phyloP scores from a whole-genome alignment of 2,329 filamentous ascomycete species.

The Purpureocillium lavendulum region DNA sequence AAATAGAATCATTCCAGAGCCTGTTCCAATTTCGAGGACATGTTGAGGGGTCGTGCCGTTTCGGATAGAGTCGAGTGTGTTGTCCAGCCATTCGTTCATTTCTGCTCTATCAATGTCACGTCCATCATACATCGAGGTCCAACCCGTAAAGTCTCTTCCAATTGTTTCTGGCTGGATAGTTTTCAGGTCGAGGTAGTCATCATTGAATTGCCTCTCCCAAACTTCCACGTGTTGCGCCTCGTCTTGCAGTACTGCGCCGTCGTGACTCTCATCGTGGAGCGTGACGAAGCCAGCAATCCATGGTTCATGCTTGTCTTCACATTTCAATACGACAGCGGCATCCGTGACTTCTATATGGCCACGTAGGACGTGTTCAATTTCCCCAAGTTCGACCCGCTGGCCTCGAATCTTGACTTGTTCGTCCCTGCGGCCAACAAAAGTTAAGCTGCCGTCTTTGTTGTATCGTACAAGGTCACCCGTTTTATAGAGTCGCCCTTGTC shows the following conservation, averaged over 20 bases:
- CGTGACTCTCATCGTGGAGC: not conserved
- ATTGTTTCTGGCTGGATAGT: not conserved
- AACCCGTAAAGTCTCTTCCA: constrained; percentile 19
- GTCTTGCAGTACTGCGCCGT: not conserved
- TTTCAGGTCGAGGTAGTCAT: not conserved
- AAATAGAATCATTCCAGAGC: constrained; percentile 22
- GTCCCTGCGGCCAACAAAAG: constrained; percentile 33
- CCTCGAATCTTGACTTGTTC: constrained; percentile 42
- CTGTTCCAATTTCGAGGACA: constrained; percentile 21
- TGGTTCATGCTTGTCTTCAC: constrained; percentile 2
- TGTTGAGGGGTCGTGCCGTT: constrained; percentile 6
- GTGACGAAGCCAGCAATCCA: constrained; percentile 9
- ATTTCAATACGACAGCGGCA: constrained; percentile 9
- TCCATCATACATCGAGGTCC: constrained; percentile 24
- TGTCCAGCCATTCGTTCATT: constrained; percentile 23
- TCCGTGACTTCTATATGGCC: constrained; percentile 7
- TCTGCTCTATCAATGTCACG: constrained; percentile 14
- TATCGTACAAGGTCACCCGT: constrained; percentile 26
- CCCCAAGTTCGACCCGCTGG: constrained; percentile 33
- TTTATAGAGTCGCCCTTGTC: constrained; percentile 19
- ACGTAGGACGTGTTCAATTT: constrained; percentile 13
- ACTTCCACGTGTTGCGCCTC: constrained; percentile 2
- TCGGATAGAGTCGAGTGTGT: constrained; percentile 14
- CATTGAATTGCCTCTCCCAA: not conserved
- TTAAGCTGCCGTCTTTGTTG: constrained; percentile 17